phyloP scores from a whole-genome alignment of 2,329 filamentous ascomycete genomes.

The Fusarium sp. region DNA sequence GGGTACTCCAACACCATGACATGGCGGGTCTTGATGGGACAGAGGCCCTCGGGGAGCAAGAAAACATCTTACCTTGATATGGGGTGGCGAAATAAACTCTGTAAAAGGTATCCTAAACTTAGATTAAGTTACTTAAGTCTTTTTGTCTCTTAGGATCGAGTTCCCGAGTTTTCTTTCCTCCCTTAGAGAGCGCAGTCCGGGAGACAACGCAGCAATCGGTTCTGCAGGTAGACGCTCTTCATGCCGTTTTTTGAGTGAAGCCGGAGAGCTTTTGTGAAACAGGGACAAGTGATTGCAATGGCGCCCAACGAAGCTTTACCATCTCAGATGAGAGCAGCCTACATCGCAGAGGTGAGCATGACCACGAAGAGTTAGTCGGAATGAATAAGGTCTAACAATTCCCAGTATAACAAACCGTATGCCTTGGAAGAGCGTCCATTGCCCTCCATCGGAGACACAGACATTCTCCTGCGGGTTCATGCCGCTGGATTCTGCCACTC shows the following conservation, averaged over 20 bases:
- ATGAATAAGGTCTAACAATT: background rate
- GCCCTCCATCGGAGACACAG: background rate
- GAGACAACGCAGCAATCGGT: background rate
- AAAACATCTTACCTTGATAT: too few species aligned
- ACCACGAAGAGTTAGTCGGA: too few species aligned
- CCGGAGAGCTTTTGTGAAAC: background rate
- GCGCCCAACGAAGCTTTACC: background rate
- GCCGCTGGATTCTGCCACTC: constrained; percentile 14
- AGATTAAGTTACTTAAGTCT: too few species aligned
- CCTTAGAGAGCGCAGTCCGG: background rate
- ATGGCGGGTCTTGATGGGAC: background rate
- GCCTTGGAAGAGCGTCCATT: background rate
- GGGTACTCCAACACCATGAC: background rate
- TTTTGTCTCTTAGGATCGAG: too few species aligned
- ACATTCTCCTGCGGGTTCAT: background rate
- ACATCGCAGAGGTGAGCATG: background rate
- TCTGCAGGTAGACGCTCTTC: too few species aligned
- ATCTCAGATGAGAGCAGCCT: background rate
- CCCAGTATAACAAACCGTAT: constrained; percentile 9
- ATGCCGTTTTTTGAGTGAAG: background rate
- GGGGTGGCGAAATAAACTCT: too few species aligned
- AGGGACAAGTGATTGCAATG: background rate
- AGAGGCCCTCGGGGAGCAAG: background rate
- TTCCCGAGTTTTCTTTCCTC: too few species aligned
- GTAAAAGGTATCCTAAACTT: too few species aligned